Base-by-base conservation (phyloP, 2,329 filamentous ascomycete species). In the Lasiodiplodia citricola region DNA sequence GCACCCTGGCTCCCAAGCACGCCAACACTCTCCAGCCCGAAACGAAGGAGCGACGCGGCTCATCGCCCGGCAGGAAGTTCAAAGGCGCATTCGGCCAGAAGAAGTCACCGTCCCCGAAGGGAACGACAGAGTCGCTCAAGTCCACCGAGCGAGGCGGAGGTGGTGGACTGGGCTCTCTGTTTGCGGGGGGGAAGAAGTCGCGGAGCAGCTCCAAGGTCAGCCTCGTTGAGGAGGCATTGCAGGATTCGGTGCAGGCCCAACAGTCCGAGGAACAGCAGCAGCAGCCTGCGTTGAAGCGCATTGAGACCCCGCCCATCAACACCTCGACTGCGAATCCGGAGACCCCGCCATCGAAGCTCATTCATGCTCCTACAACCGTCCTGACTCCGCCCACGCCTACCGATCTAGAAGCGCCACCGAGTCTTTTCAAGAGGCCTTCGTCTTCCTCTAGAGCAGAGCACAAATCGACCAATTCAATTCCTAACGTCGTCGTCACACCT, bases 61-160 rank as follows among this genome's bases (percentile, higher is more conserved):
- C 87, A 23, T 94, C 93, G 11, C 91, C 92, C 13, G 88, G 87
- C 64, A 87, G 89, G 75, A 92, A 90, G 75, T 83, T 95, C 70
- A 91, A 87, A 77, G 89, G 90, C 75, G 91, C 90, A 14, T 93
- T 96, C 74, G 87, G 82, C 69, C 74, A 72, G 10, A 73, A 74
- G 62, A 73, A 75, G 57, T 71, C 74, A 16, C 75, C 76, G 10
- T 75, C 76, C 28, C 75, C 78, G 25, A 78, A 75, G 67, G 62
- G 72, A 10, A 72, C 69, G 37, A 68, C 72, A 21, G 80, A 83
- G 41, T 79, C 80, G 50, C 71, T 75, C 13, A 83, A 81, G 68
- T 81, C 83, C 28, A 71, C 73, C 6, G 78, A 76, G 35, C 81
- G 81, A 68, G 83, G 82, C 67, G 81, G 80, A 52, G 77, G 79